Conservation (phyloP, 2,329 filamentous ascomycete species). For the Colletotrichum paranaense region DNA sequence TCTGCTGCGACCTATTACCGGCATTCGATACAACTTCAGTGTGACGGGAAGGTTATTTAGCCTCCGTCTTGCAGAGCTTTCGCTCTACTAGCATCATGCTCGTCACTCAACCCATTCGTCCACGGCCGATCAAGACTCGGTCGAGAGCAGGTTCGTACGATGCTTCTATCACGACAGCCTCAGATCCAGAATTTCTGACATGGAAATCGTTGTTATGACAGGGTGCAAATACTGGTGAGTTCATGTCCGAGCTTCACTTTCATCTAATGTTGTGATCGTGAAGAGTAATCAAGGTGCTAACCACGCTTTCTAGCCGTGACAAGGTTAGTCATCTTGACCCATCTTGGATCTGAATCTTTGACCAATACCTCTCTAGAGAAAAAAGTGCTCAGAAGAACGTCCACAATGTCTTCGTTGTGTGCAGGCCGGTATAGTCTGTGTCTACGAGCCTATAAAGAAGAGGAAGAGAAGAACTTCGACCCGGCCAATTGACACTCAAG, state of each 20-base stretch:
- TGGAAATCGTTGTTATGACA: neutral
- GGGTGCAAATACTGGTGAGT: slow-evolving; percentile 36
- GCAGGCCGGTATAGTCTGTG: slow-evolving; percentile 31
- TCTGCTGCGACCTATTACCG: neutral
- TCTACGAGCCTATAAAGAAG: slow-evolving; percentile 37
- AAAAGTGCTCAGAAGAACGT: slow-evolving; percentile 36
- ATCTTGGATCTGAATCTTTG: neutral
- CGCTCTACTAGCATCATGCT: slow-evolving; percentile 21
- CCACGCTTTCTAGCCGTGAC: slow-evolving; percentile 26
- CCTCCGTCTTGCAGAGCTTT: neutral
- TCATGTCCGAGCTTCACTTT: neutral
- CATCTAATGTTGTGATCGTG: too few species aligned
- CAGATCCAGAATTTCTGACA: slow-evolving; percentile 18
- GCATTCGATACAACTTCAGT: neutral
- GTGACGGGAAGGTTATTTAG: slow-evolving; percentile 4
- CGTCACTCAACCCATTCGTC: slow-evolving; percentile 33
- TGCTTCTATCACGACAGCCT: neutral
- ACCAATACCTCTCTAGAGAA: slow-evolving; percentile 22
- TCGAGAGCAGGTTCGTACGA: slow-evolving; percentile 36
- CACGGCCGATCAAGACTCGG: slow-evolving; percentile 35
- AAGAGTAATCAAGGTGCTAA: slow-evolving; percentile 3
- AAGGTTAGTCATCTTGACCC: slow-evolving; percentile 20
- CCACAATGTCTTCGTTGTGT: slow-evolving; percentile 34
- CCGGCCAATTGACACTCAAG: neutral
- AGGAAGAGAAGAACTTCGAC: slow-evolving; percentile 31